Conservation (phyloP, 2,329 filamentous ascomycete species). For the Pseudonectria foliicola region DNA sequence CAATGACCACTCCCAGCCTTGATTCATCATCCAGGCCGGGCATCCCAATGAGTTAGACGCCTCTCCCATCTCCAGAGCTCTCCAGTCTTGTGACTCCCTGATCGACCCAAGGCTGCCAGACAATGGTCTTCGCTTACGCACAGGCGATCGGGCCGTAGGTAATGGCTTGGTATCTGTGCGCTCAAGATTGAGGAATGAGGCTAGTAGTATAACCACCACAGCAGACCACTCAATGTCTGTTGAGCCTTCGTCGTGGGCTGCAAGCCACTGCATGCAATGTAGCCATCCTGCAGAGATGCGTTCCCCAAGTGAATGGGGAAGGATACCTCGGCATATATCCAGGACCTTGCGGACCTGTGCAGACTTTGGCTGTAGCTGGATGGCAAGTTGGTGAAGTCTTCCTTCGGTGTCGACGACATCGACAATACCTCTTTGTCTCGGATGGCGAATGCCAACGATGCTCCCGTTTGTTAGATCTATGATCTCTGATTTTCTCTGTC, state of each 20-base stretch:
- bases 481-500: conserved; percentile 37
- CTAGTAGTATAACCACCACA: conserved; percentile 55
- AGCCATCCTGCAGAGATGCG: conserved; percentile 65
- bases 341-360: conserved; percentile 56
- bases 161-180: conserved; percentile 21
- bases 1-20: conserved; percentile 65
- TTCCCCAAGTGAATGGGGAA: conserved; percentile 52
- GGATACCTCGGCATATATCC: conserved; percentile 54
- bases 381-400: conserved; percentile 57
- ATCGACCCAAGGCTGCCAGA: conserved; percentile 31
- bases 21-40: conserved; percentile 52
- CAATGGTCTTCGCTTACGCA: conserved; percentile 24
- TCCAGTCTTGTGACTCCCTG: conserved; percentile 38
- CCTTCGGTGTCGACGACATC: conserved; percentile 59
- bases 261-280: conserved; percentile 65
- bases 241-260: conserved; percentile 36
- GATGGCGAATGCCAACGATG: conserved; percentile 49
- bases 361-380: conserved; percentile 59
- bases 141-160: conserved; percentile 21
- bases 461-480: conserved; percentile 40
- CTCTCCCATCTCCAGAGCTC: conserved; percentile 38
- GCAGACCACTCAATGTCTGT: conserved; percentile 63
- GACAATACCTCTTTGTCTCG: conserved; percentile 52
- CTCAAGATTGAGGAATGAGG: conserved; percentile 55
- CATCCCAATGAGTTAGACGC: conserved; percentile 41